Base-by-base conservation (phyloP, 2,329 filamentous ascomycete genomes). In the Talaromyces sp. region DNA sequence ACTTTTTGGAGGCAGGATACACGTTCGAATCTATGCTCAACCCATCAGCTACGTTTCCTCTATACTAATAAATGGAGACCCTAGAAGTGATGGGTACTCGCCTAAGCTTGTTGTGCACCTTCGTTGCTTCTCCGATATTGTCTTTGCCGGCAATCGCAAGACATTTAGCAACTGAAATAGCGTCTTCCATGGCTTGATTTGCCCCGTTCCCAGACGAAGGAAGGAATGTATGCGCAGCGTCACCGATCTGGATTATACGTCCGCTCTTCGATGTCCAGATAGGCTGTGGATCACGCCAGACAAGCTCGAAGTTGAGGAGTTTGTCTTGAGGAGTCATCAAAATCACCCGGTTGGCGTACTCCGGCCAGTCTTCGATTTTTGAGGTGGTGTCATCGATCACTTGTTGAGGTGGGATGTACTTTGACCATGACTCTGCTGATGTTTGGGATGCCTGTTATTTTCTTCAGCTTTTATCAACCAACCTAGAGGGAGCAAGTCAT, bases 181-280 rank as follows among this genome's bases (percentile, higher is more conserved):
- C 63, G 27, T 61, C 63, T 53, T 65, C 63, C 49, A 65, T 17
- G 43, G 25, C 63, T 27, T 65, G 63, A n/a, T 61, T 65, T 15
- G 63, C 63, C 0, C 63, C 63, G 19, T 65, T 65, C 2, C 63
- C 63, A 19, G 63, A 54, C 2, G 63, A 31, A 27, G 63, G 63
- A 31, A 61, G 36, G n/a, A 65, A 65, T 5, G 63, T 65, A 36
- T 65, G 63, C 0, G 63, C 63, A 3, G 63, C 63, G 25, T 65
- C 63, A 19, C 63, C 63, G 5, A 65, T 65, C 5, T 65, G 63
- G 4, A 65, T 58, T 38, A 65, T 53, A 34, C 15, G 11, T 38
- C 63, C 63, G 19, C 72, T 70, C 2, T 77, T 73, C 2, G 63
- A 65, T 29, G 63, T 61, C 63, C 63, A 65, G 10, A 61, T 19